phyloP scores from a whole-genome alignment of 2,329 filamentous ascomycete genomes.

The Bipolaris zeicola region DNA sequence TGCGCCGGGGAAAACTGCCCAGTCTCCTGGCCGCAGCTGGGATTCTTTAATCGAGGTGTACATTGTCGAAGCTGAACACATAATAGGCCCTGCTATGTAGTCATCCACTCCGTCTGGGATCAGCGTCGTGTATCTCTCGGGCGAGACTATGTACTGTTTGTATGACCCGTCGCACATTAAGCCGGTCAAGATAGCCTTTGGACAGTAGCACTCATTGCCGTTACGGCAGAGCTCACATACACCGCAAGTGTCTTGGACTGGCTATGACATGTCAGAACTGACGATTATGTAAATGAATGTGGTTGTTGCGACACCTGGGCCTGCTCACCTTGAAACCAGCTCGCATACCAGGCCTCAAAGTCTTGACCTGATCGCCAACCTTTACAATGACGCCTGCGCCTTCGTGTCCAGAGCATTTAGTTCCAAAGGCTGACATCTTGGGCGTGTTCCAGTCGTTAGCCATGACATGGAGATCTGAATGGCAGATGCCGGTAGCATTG shows the following conservation, averaged over 20 bases:
- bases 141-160: conserved; percentile 64
- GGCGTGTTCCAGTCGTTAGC: conserved; percentile 57
- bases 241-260: conserved; percentile 42
- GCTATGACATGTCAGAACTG: conserved; percentile 20
- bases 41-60: conserved; percentile 62
- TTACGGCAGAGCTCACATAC: conserved; percentile 55
- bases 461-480: conserved; percentile 64
- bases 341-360: conserved; percentile 50
- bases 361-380: conserved; percentile 59
- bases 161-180: conserved; percentile 57
- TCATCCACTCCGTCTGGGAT: conserved; percentile 63
- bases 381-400: conserved; percentile 65
- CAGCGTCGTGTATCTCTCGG: conserved; percentile 59
- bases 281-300: not conserved
- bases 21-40: conserved; percentile 57
- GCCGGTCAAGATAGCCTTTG: conserved; percentile 54
- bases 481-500: conserved; percentile 64
- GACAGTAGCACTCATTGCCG: conserved; percentile 61
- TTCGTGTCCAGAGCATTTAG: conserved; percentile 59
- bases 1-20: conserved; percentile 61
- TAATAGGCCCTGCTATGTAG: conserved; percentile 63
- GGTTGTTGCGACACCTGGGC: not conserved
- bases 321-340: conserved; percentile 43
- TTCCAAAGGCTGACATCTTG: conserved; percentile 49
- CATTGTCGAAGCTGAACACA: conserved; percentile 65